phyloP scores from a whole-genome alignment of 116 monocot genomes.

The Cymodocea nodosa region DNA sequence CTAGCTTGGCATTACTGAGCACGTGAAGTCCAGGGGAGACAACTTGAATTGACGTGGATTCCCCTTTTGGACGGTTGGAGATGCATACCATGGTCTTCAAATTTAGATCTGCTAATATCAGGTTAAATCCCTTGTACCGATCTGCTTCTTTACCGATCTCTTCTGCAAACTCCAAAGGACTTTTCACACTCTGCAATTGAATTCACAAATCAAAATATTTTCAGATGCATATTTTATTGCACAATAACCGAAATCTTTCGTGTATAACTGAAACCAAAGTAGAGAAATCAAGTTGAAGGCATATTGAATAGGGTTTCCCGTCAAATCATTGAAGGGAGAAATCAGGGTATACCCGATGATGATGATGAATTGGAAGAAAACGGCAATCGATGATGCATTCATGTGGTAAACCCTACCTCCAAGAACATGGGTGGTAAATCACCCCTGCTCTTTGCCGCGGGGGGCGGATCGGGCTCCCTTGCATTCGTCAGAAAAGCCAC shows the following conservation, averaged over 20 bases:
- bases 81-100: constrained; percentile 64
- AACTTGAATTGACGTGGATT: constrained; percentile 25
- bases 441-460: constrained; percentile 51
- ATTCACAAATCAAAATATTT: neutral
- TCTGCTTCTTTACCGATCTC: constrained; percentile 54
- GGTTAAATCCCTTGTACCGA: constrained; percentile 87
- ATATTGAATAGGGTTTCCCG: neutral
- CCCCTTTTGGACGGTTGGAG: constrained; percentile 59
- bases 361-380: neutral
- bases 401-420: constrained; percentile 26
- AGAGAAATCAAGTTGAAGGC: constrained; percentile 1
- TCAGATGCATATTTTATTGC: neutral
- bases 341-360: too few species aligned
- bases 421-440: constrained; percentile 69
- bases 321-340: neutral
- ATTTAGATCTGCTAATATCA: constrained; percentile 61
- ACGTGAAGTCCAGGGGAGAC: constrained; percentile 84
- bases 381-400: neutral
- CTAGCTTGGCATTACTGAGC: constrained; percentile 70
- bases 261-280: neutral
- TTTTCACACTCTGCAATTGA: constrained; percentile 48
- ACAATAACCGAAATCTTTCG: neutral
- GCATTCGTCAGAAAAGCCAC: constrained; percentile 80
- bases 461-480: constrained; percentile 29
- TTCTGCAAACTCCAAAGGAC: constrained; percentile 55